Evolutionary conservation across 2,329 filamentous ascomycete genomes (phyloP), one percentile per base, ranked within the genome.

Genomic region (Thielaviopsis punctulata): DNA sequence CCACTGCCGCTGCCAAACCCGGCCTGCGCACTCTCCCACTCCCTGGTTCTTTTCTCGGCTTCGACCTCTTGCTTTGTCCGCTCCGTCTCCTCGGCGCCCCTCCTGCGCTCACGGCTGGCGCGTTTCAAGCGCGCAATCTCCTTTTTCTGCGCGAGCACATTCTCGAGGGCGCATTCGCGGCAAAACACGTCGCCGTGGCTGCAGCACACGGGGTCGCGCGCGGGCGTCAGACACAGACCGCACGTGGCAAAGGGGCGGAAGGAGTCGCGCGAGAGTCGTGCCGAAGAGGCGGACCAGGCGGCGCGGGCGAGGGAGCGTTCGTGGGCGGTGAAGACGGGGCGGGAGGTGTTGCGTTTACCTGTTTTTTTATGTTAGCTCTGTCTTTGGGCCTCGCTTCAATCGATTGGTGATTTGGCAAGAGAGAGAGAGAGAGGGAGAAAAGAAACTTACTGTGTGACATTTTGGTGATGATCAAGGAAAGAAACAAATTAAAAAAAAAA

Each of bases 211-310:
- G 92, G 89, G 46, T 87, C 79, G 25, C 82, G 77, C 19, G 89
- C 84, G 7, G 82, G 77, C 55, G 88, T 78, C 15, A 96, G 80
- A 62, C 90, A 98, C 24, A 98, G 74, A 51, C 82, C 79, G 69
- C 90, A 98, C 21, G 83, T 87, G 51, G 84, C 86, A 64, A 96
- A 95, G 4, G 87, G 82, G 10, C 96, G 79, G 66, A 95, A 96
- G 52, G 86, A 92, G 63, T 96, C 92, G 62, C 90, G 84, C 21
- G 77, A 81, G 30, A 96, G 79, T 50, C 87, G 84, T n/a, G 88
- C 87, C 49, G 83, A 80, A 58, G 82, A 85, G 8, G 82, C 79
- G 59, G 82, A 80, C 88, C 92, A 96, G 59, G 80, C 79, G 18
- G 78, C 76, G 61, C 88, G 86, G 55, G 94, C 83, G 48, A 90